Evolutionary conservation across 148 eudicot species (phyloP).

Genomic region (Silene latifolia): DNA sequence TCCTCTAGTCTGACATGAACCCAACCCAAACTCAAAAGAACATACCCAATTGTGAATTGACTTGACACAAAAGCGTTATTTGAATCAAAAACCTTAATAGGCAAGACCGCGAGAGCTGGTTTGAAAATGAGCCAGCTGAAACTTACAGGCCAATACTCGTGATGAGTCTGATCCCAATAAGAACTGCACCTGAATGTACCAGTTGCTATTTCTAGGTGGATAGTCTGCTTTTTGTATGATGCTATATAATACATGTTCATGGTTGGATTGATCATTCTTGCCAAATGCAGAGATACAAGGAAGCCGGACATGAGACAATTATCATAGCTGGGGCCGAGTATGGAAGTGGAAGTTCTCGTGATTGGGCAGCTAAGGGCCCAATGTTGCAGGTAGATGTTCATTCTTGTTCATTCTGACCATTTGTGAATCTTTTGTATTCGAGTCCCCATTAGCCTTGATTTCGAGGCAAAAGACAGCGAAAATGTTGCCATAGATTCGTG

Average conservation of each 20-base stretch:
- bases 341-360: conserved; percentile 99
- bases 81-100: no score
- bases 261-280: neutral
- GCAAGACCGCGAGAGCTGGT: no score
- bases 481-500: no score
- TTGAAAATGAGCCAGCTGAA: no score
- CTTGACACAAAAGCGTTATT: neutral
- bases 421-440: neutral
- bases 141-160: no score
- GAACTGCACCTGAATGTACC: neutral
- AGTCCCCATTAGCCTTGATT: no score
- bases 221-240: neutral
- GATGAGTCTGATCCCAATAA: no score
- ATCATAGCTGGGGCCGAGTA: conserved; percentile 95
- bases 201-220: neutral
- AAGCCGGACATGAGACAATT: conserved; percentile 78
- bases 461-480: no score
- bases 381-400: conserved; percentile 63
- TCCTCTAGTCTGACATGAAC: neutral
- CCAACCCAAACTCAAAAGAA: neutral
- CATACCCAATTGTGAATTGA: neutral
- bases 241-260: neutral
- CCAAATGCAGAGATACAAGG: conserved; percentile 69
- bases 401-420: neutral
- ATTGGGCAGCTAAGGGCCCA: conserved; percentile 99